These are phyloP conservation scores for Ophiostoma novo-ulmi DNA, from an alignment of 2,329 filamentous ascomycete genomes.

Conservation along the genomic window DNA sequence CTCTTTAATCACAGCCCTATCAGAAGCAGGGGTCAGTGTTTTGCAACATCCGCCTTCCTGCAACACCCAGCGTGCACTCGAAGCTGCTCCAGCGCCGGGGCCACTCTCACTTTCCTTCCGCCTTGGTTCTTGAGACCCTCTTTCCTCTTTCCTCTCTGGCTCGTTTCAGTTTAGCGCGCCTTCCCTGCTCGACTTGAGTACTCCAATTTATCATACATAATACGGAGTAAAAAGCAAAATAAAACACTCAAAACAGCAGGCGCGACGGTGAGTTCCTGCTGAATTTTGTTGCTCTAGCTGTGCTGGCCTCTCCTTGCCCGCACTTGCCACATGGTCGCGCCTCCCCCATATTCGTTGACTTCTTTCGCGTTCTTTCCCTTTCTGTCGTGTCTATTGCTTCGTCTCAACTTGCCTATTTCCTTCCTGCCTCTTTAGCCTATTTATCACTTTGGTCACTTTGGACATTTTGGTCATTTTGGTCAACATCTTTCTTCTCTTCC, in stretches of 20 bases:
- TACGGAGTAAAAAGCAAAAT: neutral
- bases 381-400: neutral
- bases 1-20: neutral
- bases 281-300: conserved; percentile 7
- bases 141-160: conserved; percentile 18
- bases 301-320: neutral
- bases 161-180: conserved; percentile 24
- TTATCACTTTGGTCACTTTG: neutral
- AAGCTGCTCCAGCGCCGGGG: conserved; percentile 19
- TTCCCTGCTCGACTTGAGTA: conserved; percentile 10
- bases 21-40: conserved; percentile 18
- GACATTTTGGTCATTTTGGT: neutral
- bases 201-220: neutral
- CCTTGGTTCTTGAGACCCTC: conserved; percentile 16
- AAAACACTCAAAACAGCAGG: conserved; percentile 15
- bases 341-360: conserved; percentile 14
- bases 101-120: conserved; percentile 20
- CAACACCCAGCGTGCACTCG: conserved; percentile 9
- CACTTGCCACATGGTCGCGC: conserved; percentile 3
- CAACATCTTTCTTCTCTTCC: conserved; percentile 6
- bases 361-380: conserved; percentile 16
- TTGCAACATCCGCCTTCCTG: conserved; percentile 14
- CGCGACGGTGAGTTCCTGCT: conserved; percentile 26
- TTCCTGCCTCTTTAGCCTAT: conserved; percentile 10
- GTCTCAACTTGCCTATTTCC: neutral